Conservation (phyloP, 1,284 basidiomycete genomes). For the Fomitopsis palustris region DNA sequence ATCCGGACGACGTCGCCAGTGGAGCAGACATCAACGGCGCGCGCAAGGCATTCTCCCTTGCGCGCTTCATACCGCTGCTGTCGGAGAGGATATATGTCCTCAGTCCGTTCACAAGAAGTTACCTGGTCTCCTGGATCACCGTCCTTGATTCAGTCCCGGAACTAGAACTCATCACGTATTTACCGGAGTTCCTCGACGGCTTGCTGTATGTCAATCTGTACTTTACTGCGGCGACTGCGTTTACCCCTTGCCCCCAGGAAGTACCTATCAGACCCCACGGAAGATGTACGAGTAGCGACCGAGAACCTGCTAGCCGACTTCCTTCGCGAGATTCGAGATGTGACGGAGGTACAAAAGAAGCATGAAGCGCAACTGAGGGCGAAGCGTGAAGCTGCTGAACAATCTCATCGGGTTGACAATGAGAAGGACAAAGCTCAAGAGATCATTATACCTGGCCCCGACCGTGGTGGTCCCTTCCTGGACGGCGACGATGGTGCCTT, state of each 20-base stretch:
- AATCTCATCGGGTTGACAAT: conserved; percentile 29
- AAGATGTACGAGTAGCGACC: conserved; percentile 91
- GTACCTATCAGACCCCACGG: conserved; percentile 93
- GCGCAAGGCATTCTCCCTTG: conserved; percentile 88
- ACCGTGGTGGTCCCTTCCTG: conserved; percentile 39
- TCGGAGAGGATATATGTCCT: conserved; percentile 93
- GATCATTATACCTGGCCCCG: conserved; percentile 24
- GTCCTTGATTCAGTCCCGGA: conserved; percentile 97
- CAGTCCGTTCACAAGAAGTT: conserved; percentile 94
- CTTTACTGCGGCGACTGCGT: conserved; percentile 2
- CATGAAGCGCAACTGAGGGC: conserved; percentile 51
- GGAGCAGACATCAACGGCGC: conserved; percentile 41
- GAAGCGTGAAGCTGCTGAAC: conserved; percentile 40
- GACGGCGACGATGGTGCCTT: conserved; percentile 45
- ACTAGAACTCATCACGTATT: conserved; percentile 89
- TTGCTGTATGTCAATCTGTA: conserved; percentile 66
- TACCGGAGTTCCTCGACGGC: conserved; percentile 94
- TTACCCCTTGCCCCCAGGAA: conserved; percentile 49
- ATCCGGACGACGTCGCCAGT: conserved; percentile 52
- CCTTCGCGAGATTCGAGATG: conserved; percentile 86
- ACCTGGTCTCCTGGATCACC: conserved; percentile 95
- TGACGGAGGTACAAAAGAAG: conserved; percentile 68
- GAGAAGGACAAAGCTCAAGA: conserved; percentile 28
- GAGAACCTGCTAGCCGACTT: conserved; percentile 93
- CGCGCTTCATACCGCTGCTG: conserved; percentile 92